phyloP scores from a whole-genome alignment of 2,329 filamentous ascomycete genomes.

The Didymella keratinophila region DNA sequence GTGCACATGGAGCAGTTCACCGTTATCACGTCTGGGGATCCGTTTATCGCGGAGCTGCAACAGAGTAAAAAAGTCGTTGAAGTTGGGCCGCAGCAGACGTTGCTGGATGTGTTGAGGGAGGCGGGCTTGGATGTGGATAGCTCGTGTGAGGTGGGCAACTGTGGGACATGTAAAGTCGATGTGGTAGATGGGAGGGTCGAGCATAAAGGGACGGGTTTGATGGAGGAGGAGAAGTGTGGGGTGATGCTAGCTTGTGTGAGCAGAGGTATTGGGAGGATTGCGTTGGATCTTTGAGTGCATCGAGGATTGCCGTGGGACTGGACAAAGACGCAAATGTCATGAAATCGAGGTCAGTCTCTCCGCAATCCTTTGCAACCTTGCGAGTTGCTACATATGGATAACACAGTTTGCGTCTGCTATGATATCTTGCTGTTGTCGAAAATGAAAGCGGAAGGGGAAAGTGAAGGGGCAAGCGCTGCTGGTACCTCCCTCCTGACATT shows the following conservation, averaged over 20 bases:
- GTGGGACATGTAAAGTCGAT: constrained; percentile 54
- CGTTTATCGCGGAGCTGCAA: constrained; percentile 65
- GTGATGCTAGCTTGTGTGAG: constrained; percentile 52
- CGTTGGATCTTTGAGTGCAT: constrained; percentile 39
- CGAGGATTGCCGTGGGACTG: too few relatives aligned
- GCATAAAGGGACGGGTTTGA: constrained; percentile 51
- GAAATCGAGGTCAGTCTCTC: too few relatives aligned
- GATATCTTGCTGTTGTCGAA: too few relatives aligned
- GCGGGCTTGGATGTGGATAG: constrained; percentile 56
- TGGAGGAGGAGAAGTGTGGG: constrained; percentile 46
- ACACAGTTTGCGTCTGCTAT: too few relatives aligned
- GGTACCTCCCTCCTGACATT: too few relatives aligned
- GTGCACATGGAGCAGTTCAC: constrained; percentile 69
- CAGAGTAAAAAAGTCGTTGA: constrained; percentile 55
- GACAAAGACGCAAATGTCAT: too few relatives aligned
- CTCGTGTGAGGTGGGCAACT: constrained; percentile 56
- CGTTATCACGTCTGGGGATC: constrained; percentile 63
- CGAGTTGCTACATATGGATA: too few relatives aligned
- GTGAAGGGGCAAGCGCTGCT: too few relatives aligned
- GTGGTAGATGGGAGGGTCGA: constrained; percentile 50
- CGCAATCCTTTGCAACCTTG: too few relatives aligned
- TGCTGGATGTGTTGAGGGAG: constrained; percentile 53
- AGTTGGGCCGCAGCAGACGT: constrained; percentile 53
- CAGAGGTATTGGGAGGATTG: constrained; percentile 45
- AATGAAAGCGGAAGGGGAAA: too few relatives aligned